phyloP scores from a whole-genome alignment of 2,329 filamentous ascomycete genomes.

The Ploettnerulaceae sp. region DNA sequence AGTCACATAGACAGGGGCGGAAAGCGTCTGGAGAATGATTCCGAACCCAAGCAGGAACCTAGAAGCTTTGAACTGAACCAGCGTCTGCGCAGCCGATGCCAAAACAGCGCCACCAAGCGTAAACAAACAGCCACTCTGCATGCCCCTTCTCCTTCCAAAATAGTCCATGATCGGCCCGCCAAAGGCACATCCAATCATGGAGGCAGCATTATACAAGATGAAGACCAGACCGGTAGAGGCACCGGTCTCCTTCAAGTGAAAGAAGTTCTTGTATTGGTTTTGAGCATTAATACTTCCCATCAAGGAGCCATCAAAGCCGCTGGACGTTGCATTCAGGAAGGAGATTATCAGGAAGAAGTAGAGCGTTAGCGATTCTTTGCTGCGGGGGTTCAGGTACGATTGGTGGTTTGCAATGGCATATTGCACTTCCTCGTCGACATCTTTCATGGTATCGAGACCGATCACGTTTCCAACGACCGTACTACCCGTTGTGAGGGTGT shows the following conservation, averaged over 20 bases:
- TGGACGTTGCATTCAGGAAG: too few relatives aligned
- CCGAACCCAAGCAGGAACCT: slow-evolving; percentile 53
- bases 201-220: slow-evolving; percentile 46
- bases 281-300: slow-evolving; percentile 50
- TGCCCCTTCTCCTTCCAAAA: slow-evolving; percentile 49
- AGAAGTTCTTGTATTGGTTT: slow-evolving; percentile 45
- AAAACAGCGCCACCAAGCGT: slow-evolving; percentile 49
- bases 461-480: too few relatives aligned
- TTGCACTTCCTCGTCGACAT: too few relatives aligned
- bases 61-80: slow-evolving; percentile 52
- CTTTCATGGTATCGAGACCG: too few relatives aligned
- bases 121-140: slow-evolving; percentile 50
- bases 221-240: slow-evolving; percentile 44
- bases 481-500: too few relatives aligned
- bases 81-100: slow-evolving; percentile 41
- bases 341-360: too few relatives aligned
- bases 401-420: too few relatives aligned
- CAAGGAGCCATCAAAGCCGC: slow-evolving; percentile 54
- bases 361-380: too few relatives aligned
- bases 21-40: slow-evolving; percentile 53
- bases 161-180: slow-evolving; percentile 47
- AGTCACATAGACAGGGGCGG: slow-evolving; percentile 58
- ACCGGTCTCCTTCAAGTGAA: slow-evolving; percentile 43
- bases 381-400: too few relatives aligned
- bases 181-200: slow-evolving; percentile 48